These are phyloP conservation scores for Fusarium pseudoanthophilum DNA, from an alignment of 2,329 filamentous ascomycete genomes.

Conservation along the genomic window DNA sequence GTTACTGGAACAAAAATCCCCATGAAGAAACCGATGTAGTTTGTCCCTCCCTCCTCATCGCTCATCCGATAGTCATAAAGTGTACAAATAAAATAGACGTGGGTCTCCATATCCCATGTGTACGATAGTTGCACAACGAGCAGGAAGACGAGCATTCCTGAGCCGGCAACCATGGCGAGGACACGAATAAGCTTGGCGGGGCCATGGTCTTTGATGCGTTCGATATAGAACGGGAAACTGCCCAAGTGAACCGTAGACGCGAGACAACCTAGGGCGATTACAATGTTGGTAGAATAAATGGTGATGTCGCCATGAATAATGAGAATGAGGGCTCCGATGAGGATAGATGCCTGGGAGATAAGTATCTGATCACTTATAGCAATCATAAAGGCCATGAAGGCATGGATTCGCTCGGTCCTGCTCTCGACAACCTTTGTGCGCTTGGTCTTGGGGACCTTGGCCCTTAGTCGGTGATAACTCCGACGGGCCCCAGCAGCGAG, in stretches of 20 bases:
- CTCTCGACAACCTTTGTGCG: background rate
- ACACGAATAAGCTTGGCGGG: background rate
- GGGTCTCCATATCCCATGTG: background rate
- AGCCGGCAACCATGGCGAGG: background rate
- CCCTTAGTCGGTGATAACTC: rapidly evolving
- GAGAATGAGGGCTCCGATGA: background rate
- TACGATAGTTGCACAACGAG: background rate
- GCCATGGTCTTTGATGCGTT: background rate
- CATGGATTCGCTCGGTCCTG: background rate
- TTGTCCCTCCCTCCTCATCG: rapidly evolving
- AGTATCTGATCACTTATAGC: slow-evolving; percentile 6
- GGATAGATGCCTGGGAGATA: background rate
- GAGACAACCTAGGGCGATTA: background rate
- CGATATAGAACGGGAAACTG: background rate
- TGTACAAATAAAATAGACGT: background rate
- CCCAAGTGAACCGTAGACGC: background rate
- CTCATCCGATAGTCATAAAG: background rate
- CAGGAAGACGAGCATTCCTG: background rate
- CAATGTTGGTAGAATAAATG: slow-evolving; percentile 1
- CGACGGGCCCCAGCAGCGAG: background rate
- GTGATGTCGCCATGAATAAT: background rate
- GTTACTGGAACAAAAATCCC: background rate
- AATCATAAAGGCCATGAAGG: background rate
- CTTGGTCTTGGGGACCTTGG: background rate
- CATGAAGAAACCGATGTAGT: rapidly evolving